Evolutionary conservation across 2,329 filamentous ascomycete species (phyloP), one percentile per base, ranked within the genome.

Genomic region (Whalleya microplaca): DNA sequence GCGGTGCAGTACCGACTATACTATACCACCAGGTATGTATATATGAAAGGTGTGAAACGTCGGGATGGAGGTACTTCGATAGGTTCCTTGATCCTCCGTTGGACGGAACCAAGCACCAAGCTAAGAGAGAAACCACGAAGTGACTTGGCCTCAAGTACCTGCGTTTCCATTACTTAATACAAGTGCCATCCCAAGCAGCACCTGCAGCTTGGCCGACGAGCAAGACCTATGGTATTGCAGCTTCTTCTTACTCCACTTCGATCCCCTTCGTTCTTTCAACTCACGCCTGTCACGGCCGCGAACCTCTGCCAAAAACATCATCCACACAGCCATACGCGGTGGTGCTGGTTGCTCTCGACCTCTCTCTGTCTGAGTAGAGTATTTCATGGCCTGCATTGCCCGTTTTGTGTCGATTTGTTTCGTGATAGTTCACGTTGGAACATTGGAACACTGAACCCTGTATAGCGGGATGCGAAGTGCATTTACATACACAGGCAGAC

Each of bases 321-420:
- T 37, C 14, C 10, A 12, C 5, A 12, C 32, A 29, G n/a, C n/a
- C n/a, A n/a, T n/a, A n/a, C n/a, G n/a, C n/a, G n/a, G n/a, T n/a
- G n/a, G n/a, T 9, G 9, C 23, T 27, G 4, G 23, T 27, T 27
- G 23, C 23, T 37, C 10, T 37, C 9, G 3, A 3, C 5, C 14
- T 18, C 49, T 18, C 41, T 8, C 14, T 51, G 19, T 54, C 50
- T 41, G 41, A 46, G 40, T 41, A 14, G n/a, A 18, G 29, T 53
- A 48, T 49, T 46, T 10, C 48, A 56, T 50, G 49, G 47, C 48
- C 32, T 9, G 23, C 9, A 27, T 37, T 37, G 32, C 32, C 6
- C 47, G 43, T 46, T 53, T 53, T 57, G 45, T 51, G 23, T 51
- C 51, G 46, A 54, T 40, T 58, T 43, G 53, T 51, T 55, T 37